Percentiles rank a stretch among this genome's conserved stretches.
Conservation (phyloP, 306 rosid genomes). For the Prunus persica region Prunus_persica_NCBIv2 NC_034009.1:46809001-46809500, state of each 20-base stretch:
- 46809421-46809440: constrained; percentile 57
- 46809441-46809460: constrained; percentile 95
- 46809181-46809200: neutral
- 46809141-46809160: too few relatives aligned
- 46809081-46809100: too few relatives aligned
- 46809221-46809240: neutral
- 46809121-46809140: too few relatives aligned
- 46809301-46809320: constrained; percentile 70
- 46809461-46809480: constrained; percentile 72
- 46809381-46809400: neutral
- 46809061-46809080: too few relatives aligned
- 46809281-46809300: neutral
- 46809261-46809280: neutral
- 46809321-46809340: constrained; percentile 86
- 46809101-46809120: too few relatives aligned
- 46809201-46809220: neutral
- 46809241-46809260: neutral
- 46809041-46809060: too few relatives aligned
- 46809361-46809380: constrained; percentile 19
- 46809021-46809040: too few relatives aligned
- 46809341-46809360: constrained; percentile 86
- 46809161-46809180: neutral
- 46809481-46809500: constrained; percentile 68
- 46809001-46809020: too few relatives aligned
- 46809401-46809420: constrained; percentile 18